phyloP scores from a whole-genome alignment of 441 rosid genomes.

The Viola pubescens region DNA sequence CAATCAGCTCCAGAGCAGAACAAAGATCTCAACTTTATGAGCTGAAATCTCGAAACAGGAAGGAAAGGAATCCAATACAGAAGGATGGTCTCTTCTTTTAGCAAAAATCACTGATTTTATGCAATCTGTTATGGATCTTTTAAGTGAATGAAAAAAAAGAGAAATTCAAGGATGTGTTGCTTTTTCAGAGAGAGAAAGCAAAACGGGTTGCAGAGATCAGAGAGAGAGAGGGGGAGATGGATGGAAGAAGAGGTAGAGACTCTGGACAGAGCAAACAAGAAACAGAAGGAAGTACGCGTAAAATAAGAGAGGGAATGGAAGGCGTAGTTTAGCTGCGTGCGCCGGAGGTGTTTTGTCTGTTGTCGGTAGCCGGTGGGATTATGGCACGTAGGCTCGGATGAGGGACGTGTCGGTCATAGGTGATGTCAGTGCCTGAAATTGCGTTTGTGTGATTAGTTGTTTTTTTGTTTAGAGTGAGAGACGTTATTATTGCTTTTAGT shows the following conservation, averaged over 20 bases:
- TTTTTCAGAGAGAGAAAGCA: neutral
- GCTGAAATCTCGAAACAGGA: neutral
- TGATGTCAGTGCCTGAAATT: slow-evolving; percentile 14
- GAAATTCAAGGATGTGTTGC: neutral
- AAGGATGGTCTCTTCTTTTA: neutral
- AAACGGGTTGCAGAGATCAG: neutral
- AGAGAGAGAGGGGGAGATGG: neutral
- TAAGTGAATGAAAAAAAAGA: slow-evolving; percentile 3
- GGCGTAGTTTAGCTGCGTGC: slow-evolving; percentile 28
- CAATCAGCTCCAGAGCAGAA: neutral
- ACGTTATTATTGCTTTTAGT: too few species aligned
- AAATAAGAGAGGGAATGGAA: slow-evolving; percentile 2
- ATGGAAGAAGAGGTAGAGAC: neutral
- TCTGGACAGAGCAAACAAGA: neutral
- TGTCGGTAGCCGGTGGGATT: slow-evolving; percentile 61
- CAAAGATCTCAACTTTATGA: neutral
- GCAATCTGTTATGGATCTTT: slow-evolving; percentile 15
- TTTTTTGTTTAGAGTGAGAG: neutral
- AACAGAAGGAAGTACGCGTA: slow-evolving; percentile 1
- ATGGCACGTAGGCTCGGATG: slow-evolving; percentile 34
- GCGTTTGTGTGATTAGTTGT: neutral
- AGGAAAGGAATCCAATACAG: slow-evolving; percentile 3
- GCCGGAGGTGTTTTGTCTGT: slow-evolving; percentile 19
- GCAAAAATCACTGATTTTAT: slow-evolving; percentile 4
- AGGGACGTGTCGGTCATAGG: slow-evolving; percentile 20